Percentiles rank a stretch among this genome's conserved stretches.
Conservation (phyloP, 2,329 filamentous ascomycete species). For the Claviceps cyperi region DNA sequence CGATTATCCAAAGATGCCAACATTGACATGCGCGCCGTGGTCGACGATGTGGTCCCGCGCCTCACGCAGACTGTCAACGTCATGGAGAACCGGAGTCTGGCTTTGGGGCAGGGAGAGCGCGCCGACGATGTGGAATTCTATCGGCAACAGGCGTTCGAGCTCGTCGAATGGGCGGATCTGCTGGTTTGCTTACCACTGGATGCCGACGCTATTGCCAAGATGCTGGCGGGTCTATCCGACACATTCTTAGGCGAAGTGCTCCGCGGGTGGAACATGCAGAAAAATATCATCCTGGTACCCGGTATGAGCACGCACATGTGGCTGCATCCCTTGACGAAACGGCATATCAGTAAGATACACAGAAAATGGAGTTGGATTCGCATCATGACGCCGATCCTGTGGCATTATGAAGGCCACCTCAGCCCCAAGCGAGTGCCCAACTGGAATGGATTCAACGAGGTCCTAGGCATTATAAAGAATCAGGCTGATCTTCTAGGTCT, state of each 20-base stretch:
- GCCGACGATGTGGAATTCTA: conserved; percentile 38
- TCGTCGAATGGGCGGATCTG: conserved; percentile 80
- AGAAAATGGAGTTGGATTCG: conserved; percentile 79
- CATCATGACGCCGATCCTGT: conserved; percentile 67
- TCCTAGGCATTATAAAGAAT: conserved; percentile 62
- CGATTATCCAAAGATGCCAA: conserved; percentile 50
- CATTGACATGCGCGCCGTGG: conserved; percentile 46
- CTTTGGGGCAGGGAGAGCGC: conserved; percentile 16
- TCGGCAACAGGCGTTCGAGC: conserved; percentile 39
- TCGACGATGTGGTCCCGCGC: conserved; percentile 50
- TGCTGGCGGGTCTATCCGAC: conserved; percentile 73
- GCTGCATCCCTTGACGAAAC: conserved; percentile 79
- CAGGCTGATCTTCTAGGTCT: conserved; percentile 62
- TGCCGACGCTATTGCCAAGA: conserved; percentile 70
- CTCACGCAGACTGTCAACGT: conserved; percentile 48
- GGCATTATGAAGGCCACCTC: conserved; percentile 52
- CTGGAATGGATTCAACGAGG: conserved; percentile 53
- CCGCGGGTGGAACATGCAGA: conserved; percentile 74
- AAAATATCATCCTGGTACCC: conserved; percentile 71
- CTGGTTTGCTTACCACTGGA: conserved; percentile 75
- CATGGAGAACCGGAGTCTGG: conserved; percentile 37
- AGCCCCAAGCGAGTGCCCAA: conserved; percentile 38
- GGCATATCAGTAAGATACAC: conserved; percentile 71
- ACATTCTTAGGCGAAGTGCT: conserved; percentile 69
- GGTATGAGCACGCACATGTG: conserved; percentile 84